phyloP scores from a whole-genome alignment of 1,139 yeast genomes.

The Hemisphaericaspora xylanilytica region DNA sequence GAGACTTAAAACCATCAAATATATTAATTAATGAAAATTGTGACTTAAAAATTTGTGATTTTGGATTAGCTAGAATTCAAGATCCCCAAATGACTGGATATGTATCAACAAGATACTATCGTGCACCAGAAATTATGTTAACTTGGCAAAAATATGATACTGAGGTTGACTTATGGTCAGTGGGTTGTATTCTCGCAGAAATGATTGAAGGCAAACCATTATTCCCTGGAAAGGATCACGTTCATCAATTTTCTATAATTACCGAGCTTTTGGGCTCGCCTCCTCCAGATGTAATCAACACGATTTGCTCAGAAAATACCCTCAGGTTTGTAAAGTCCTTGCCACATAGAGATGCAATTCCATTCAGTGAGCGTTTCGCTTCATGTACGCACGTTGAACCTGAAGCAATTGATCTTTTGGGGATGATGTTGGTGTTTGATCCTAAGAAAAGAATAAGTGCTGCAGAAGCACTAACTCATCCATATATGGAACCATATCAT shows the following conservation, averaged over 20 bases:
- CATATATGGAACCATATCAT: constrained; percentile 94
- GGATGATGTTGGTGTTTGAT: constrained; percentile 89
- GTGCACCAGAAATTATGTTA: constrained; percentile 98
- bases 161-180: constrained; percentile 99
- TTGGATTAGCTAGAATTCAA: constrained; percentile 94
- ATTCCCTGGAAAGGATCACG: constrained; percentile 98
- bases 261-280: constrained; percentile 96
- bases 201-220: constrained; percentile 99
- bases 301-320: constrained; percentile 94
- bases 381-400: constrained; percentile 75
- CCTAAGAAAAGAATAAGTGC: constrained; percentile 94
- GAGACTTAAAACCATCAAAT: constrained; percentile 92
- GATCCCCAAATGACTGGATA: constrained; percentile 99
- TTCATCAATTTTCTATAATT: constrained; percentile 94
- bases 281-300: constrained; percentile 91
- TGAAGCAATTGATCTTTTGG: constrained; percentile 84
- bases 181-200: constrained; percentile 98
- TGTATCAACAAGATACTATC: constrained; percentile 91
- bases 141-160: constrained; percentile 99
- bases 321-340: constrained; percentile 88
- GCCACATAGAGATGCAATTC: constrained; percentile 90
- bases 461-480: constrained; percentile 84
- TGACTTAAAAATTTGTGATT: constrained; percentile 94
- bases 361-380: constrained; percentile 75
- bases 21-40: constrained; percentile 92